Percentiles rank a stretch among this genome's conserved stretches.
phyloP scores from a whole-genome alignment of 352 stramenopile genomes.

The Globisporangium mamillatum region DNA sequence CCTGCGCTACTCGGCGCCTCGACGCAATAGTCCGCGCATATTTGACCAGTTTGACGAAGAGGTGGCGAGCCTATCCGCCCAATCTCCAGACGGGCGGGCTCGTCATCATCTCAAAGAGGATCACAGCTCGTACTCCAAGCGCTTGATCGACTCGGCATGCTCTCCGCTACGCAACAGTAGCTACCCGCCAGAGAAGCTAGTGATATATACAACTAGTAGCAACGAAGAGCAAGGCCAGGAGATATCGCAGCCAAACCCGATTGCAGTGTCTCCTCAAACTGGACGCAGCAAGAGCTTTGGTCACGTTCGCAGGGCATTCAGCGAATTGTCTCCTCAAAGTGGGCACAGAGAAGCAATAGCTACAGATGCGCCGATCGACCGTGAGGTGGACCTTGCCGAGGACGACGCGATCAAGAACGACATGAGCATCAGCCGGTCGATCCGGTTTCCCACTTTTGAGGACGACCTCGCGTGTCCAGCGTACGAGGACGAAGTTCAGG shows the following conservation, averaged over 20 bases:
- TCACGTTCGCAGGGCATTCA: slow-evolving; percentile 24
- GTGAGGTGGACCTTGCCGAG: slow-evolving; percentile 19
- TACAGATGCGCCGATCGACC: neutral
- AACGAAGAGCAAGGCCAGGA: neutral
- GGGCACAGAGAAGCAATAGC: too few relatives aligned
- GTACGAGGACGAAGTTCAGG: slow-evolving; percentile 38
- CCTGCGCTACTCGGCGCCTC: slow-evolving; percentile 2
- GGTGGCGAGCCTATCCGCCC: neutral
- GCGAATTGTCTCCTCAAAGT: slow-evolving; percentile 12
- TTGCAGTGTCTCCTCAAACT: neutral
- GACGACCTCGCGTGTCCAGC: slow-evolving; percentile 56
- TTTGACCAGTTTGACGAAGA: slow-evolving; percentile 8
- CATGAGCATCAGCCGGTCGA: slow-evolving; percentile 22
- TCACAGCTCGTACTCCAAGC: slow-evolving; percentile 6
- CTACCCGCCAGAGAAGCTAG: neutral
- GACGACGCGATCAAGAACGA: slow-evolving; percentile 20
- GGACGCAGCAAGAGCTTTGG: slow-evolving; percentile 27
- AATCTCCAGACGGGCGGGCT: too few relatives aligned
- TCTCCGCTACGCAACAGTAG: slow-evolving; percentile 20
- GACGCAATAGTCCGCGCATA: neutral
- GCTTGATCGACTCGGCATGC: slow-evolving; percentile 26
- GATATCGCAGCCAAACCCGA: neutral
- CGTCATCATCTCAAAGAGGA: neutral
- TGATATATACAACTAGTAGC: neutral
- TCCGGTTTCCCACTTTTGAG: slow-evolving; percentile 48